Percentiles rank a stretch among this genome's conserved stretches.
Evolutionary conservation across 116 monocot genomes (phyloP).

Genomic region (Thalassia testudinum): DNA sequence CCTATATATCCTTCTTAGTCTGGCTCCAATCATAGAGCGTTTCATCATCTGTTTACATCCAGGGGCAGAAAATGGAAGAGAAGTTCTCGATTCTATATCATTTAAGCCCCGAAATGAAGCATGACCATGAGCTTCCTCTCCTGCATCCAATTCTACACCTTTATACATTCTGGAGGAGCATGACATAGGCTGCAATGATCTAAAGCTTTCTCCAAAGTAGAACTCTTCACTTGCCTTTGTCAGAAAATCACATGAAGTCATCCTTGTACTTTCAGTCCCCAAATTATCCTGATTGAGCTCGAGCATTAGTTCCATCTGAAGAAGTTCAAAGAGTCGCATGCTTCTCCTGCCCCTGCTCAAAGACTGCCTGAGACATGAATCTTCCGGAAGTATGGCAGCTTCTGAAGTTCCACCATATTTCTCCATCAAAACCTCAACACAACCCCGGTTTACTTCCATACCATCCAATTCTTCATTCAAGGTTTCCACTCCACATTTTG

Average conservation of each 20-base stretch:
- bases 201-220: slow-evolving; percentile 8
- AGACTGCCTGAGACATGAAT: background rate
- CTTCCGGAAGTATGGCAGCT: background rate
- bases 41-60: slow-evolving; percentile 32
- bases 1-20: slow-evolving; percentile 50
- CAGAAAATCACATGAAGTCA: slow-evolving; percentile 14
- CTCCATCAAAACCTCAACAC: slow-evolving; percentile 1
- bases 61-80: slow-evolving; percentile 27
- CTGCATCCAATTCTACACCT: slow-evolving; percentile 11
- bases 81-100: slow-evolving; percentile 8
- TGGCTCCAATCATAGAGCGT: slow-evolving; percentile 34
- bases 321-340: slow-evolving; percentile 79
- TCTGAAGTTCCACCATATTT: background rate
- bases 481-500: slow-evolving; percentile 4
- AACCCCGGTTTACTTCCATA: slow-evolving; percentile 2
- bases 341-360: slow-evolving; percentile 27
- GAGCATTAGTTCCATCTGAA: slow-evolving; percentile 74
- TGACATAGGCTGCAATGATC: slow-evolving; percentile 9
- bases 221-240: slow-evolving; percentile 9
- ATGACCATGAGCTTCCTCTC: slow-evolving; percentile 29
- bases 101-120: slow-evolving; percentile 9
- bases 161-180: slow-evolving; percentile 11
- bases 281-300: slow-evolving; percentile 21
- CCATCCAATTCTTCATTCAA: slow-evolving; percentile 1
- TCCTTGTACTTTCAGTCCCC: slow-evolving; percentile 15